Evolutionary conservation across 2,329 filamentous ascomycete species (phyloP).

Genomic region (Ceratocystis albifundus): DNA sequence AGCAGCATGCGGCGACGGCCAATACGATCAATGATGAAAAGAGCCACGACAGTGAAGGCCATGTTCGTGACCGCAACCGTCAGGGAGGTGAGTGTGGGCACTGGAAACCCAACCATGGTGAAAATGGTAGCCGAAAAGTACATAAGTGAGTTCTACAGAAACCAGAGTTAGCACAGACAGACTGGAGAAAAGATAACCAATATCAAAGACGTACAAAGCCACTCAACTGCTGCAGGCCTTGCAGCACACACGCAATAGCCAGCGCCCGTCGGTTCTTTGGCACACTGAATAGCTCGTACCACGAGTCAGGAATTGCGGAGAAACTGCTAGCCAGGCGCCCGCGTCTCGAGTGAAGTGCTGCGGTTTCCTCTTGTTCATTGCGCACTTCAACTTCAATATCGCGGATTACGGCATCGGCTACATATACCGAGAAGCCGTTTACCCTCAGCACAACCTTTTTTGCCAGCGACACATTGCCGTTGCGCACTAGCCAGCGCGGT

Average conservation of each 20-base stretch:
- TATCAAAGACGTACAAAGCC: constrained; percentile 51
- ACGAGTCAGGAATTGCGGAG: constrained; percentile 29
- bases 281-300: constrained; percentile 44
- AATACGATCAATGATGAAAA: constrained; percentile 66
- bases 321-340: constrained; percentile 30
- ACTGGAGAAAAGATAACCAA: neutral
- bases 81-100: constrained; percentile 67
- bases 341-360: constrained; percentile 32
- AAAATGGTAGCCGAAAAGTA: constrained; percentile 83
- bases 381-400: constrained; percentile 63
- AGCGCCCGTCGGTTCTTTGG: constrained; percentile 62
- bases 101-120: constrained; percentile 61
- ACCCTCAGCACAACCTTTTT: constrained; percentile 53
- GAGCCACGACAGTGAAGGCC: constrained; percentile 61
- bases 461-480: constrained; percentile 50
- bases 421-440: constrained; percentile 33
- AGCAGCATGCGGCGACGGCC: constrained; percentile 72
- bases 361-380: constrained; percentile 46
- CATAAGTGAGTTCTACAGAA: constrained; percentile 66
- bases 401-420: constrained; percentile 50
- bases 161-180: neutral
- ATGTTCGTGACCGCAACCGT: constrained; percentile 77
- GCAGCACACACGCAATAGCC: constrained; percentile 73
- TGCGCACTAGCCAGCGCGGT: constrained; percentile 73
- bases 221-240: constrained; percentile 78